Conservation (phyloP, 139 green algal species). For the Ostreobium quekettii region DNA sequence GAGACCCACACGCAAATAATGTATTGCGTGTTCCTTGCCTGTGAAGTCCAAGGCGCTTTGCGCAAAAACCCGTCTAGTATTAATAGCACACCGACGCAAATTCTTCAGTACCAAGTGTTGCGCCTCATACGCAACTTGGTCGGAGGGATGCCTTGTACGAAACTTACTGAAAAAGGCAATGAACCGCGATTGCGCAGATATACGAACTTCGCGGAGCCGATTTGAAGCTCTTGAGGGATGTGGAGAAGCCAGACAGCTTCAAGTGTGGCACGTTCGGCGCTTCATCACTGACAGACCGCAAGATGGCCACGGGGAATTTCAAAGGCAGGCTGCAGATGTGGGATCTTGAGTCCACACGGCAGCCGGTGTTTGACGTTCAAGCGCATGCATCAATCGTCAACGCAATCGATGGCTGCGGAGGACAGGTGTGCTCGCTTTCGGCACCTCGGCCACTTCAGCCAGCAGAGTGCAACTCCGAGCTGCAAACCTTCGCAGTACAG, state of each 20-base stretch:
- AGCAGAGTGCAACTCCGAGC: too few species aligned
- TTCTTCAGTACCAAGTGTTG: too few species aligned
- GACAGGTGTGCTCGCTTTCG: constrained; percentile 35
- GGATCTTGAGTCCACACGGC: constrained; percentile 54
- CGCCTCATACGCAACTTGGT: too few species aligned
- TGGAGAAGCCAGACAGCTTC: constrained; percentile 47
- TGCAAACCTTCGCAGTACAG: too few species aligned
- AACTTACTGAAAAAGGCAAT: background rate
- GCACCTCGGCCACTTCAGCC: background rate
- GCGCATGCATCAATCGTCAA: constrained; percentile 77
- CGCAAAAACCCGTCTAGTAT: too few species aligned
- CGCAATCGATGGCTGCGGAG: constrained; percentile 66
- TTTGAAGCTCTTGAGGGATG: constrained; percentile 42
- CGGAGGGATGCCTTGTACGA: background rate
- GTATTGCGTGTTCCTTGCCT: too few species aligned
- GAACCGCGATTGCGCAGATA: constrained; percentile 43
- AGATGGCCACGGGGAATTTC: constrained; percentile 72
- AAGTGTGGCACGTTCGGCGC: constrained; percentile 76
- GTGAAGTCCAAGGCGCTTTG: too few species aligned
- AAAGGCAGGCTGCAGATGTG: constrained; percentile 57
- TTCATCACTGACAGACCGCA: constrained; percentile 41
- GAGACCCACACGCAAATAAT: too few species aligned
- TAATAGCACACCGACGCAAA: too few species aligned
- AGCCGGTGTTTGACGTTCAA: constrained; percentile 51
- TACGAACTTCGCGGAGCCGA: constrained; percentile 63